Conservation (phyloP, 139 green algal genomes). For the Micractinium conductrix region DNA sequence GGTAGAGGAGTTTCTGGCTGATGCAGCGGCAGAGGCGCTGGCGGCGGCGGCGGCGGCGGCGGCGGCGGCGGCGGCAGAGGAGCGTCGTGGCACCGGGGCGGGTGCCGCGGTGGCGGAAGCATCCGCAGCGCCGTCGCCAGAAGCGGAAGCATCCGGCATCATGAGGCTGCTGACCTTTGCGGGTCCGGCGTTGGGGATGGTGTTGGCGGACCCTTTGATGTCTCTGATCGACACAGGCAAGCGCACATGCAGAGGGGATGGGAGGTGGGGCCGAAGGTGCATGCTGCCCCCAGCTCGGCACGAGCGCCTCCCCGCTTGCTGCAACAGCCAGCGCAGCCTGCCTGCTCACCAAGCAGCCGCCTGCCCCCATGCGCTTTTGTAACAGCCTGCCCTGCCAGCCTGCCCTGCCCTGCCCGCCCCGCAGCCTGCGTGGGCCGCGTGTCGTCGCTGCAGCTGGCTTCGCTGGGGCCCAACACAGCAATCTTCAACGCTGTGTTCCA, state of each 20-base stretch:
- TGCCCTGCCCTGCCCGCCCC: neutral
- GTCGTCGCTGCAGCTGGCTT: conserved; percentile 65
- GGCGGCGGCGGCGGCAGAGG: neutral
- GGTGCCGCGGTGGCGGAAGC: neutral
- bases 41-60: neutral
- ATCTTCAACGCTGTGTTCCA: conserved; percentile 81
- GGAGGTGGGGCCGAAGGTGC: too few species aligned
- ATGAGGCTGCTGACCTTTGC: conserved; percentile 52
- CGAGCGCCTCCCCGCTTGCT: too few species aligned
- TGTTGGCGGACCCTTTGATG: conserved; percentile 75
- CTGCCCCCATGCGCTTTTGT: too few species aligned
- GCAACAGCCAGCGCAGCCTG: too few species aligned
- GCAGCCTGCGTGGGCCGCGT: conserved; percentile 67
- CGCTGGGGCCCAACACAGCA: conserved; percentile 74
- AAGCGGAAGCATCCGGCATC: too few species aligned
- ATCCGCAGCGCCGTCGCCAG: too few species aligned
- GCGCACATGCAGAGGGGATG: too few species aligned
- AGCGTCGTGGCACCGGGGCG: neutral
- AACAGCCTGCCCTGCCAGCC: neutral
- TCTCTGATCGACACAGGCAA: conserved; percentile 67
- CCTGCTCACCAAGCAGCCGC: too few species aligned
- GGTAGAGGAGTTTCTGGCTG: too few species aligned
- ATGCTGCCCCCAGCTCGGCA: too few species aligned
- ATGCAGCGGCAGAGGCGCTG: neutral
- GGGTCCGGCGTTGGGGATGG: conserved; percentile 61